phyloP scores from a whole-genome alignment of 129 eudicot genomes.

The Flaveria bidentis region DNA sequence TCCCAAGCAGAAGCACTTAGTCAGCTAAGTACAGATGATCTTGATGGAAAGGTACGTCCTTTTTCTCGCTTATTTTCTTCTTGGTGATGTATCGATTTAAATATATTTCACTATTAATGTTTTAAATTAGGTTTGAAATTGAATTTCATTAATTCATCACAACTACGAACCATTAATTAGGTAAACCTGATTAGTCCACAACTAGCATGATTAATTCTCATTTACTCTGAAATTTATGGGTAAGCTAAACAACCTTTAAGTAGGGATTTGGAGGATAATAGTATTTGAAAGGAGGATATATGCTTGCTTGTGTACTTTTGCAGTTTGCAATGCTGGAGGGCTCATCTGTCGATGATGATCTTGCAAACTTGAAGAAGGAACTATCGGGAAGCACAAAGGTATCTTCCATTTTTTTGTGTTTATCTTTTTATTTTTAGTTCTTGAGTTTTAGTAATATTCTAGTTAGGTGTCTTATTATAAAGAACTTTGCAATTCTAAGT shows the following conservation, averaged over 20 bases:
- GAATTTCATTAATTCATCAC: neutral
- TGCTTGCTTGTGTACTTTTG: slow-evolving; percentile 28
- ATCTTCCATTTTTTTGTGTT: neutral
- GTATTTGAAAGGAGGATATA: neutral
- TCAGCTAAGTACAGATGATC: slow-evolving; percentile 79
- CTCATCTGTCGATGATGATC: slow-evolving; percentile 93
- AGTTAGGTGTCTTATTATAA: neutral
- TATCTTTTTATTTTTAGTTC: neutral
- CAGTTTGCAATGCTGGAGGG: slow-evolving; percentile 91
- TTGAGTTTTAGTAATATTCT: neutral
- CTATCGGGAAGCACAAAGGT: slow-evolving; percentile 87
- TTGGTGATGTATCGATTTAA: neutral
- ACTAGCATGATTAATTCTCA: neutral
- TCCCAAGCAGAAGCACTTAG: slow-evolving; percentile 89
- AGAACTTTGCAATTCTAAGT: neutral
- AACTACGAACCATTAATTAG: neutral
- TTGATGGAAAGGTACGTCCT: slow-evolving; percentile 83
- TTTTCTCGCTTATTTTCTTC: neutral
- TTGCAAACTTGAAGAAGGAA: slow-evolving; percentile 81
- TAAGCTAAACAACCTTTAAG: neutral
- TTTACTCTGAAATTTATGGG: neutral
- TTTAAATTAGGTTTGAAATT: neutral
- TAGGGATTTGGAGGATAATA: neutral
- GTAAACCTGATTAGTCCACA: slow-evolving; percentile 12
- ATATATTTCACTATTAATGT: neutral